phyloP scores from a whole-genome alignment of 352 stramenopile genomes.

The Pythium biforme region DNA sequence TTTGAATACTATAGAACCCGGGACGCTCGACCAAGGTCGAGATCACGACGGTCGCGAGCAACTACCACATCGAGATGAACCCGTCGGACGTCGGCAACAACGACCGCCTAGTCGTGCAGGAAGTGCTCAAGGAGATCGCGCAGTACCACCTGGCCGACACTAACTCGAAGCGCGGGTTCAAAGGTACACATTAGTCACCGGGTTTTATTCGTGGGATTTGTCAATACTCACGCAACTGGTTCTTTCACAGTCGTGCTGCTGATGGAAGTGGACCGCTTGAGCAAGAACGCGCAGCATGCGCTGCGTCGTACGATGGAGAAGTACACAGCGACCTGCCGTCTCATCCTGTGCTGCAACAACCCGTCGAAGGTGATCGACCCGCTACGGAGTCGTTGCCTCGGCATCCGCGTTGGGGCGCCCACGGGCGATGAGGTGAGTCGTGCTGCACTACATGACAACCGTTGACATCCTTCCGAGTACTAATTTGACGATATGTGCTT shows the following conservation, averaged over 20 bases:
- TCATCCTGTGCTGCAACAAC: constrained; percentile 98
- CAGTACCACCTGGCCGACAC: constrained; percentile 84
- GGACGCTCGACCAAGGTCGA: constrained; percentile 93
- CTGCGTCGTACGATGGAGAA: constrained; percentile 98
- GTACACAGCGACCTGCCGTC: constrained; percentile 91
- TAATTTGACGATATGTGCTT: no score
- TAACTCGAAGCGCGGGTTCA: constrained; percentile 76
- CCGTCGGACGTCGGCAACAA: constrained; percentile 96
- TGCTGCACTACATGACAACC: not conserved
- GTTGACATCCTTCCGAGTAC: no score
- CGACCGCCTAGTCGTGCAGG: constrained; percentile 97
- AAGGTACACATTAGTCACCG: constrained; percentile 33
- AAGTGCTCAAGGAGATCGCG: constrained; percentile 99
- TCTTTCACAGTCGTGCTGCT: constrained; percentile 91
- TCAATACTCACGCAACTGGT: constrained; percentile 19
- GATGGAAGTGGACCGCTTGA: constrained; percentile 97
- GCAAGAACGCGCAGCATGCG: constrained; percentile 96
- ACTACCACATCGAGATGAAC: constrained; percentile 99
- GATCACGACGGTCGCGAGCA: constrained; percentile 96
- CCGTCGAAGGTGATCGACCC: constrained; percentile 97
- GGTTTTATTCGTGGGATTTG: no score
- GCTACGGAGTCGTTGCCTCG: constrained; percentile 95
- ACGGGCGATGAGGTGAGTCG: constrained; percentile 81
- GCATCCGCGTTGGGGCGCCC: constrained; percentile 93
- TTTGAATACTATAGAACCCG: constrained; percentile 24